Percentiles rank a stretch among this genome's conserved stretches.
Evolutionary conservation across 768 basidiomycete genomes (phyloP).

Genomic region (Suillus alpinus): DNA sequence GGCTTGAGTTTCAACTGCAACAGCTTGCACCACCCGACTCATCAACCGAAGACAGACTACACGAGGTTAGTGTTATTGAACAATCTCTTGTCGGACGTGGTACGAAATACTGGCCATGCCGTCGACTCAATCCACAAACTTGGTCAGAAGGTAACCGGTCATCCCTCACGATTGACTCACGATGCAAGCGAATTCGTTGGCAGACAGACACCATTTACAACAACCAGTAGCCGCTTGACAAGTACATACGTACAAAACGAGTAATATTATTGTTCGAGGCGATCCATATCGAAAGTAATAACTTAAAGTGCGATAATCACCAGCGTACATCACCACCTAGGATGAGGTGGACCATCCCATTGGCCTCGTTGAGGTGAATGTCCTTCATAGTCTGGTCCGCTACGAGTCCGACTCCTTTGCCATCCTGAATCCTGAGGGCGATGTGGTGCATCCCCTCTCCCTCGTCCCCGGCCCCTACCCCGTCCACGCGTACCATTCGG

Average conservation of each 20-base stretch:
- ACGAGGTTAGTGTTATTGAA: too few relatives aligned
- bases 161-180: too few relatives aligned
- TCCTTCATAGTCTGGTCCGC: conserved; percentile 12
- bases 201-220: not conserved
- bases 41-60: too few relatives aligned
- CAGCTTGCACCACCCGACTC: too few relatives aligned
- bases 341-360: conserved; percentile 7
- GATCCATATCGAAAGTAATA: conserved; percentile 3
- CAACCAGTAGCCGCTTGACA: not conserved
- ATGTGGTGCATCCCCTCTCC: conserved; percentile 29
- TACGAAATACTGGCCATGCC: too few relatives aligned
- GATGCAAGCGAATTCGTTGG: too few relatives aligned
- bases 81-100: too few relatives aligned
- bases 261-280: not conserved
- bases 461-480: conserved; percentile 31
- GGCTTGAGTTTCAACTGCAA: too few relatives aligned
- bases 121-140: too few relatives aligned
- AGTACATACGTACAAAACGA: conserved; percentile 1
- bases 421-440: conserved; percentile 57
- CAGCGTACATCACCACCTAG: not conserved
- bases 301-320: not conserved
- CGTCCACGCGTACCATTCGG: conserved; percentile 25
- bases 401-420: conserved; percentile 41
- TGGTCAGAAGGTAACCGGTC: too few relatives aligned
- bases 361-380: conserved; percentile 2